Base-by-base conservation (phyloP, 2,329 filamentous ascomycete genomes). In the Pestalotiopsis sp. region DNA sequence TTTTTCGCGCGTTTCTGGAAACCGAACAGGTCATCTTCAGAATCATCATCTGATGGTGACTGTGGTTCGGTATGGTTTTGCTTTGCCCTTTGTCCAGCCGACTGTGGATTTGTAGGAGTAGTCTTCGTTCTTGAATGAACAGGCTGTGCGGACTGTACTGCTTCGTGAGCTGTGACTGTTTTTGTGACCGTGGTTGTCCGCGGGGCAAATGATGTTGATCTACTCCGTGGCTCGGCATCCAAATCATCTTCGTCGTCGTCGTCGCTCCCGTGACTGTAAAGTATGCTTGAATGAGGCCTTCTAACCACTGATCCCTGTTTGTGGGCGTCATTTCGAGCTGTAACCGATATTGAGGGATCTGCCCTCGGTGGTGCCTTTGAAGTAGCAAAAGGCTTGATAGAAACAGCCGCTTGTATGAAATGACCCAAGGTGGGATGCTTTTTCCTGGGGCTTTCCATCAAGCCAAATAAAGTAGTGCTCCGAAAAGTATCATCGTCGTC, bases 401-500 rank as follows among this genome's bases (percentile, higher is more conserved):
- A 17, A n/a, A n/a, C 27, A 23, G n/a, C 14, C 17, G 17, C 7
- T 20, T 14, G 31, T 13, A n/a, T 69, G 9, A 76, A 68, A 12
- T 70, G 71, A 63, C 74, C 73, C 14, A 76, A 52, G 1, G 70
- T 71, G 4, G 67, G 66, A 0, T 67, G 70, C 25, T 79, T 75
- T 69, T 78, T 79, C 65, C 76, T 75, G 27, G 80, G 82, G 14
- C 78, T 82, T 66, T 85, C 80, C 79, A 86, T 82, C 57, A 86
- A 74, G 2, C 83, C 82, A 67, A 79, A 74, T 36, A 86, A 71
- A 4, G 80, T 79, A 1, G 78, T 78, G 23, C 73, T 23, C 27
- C 31, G 73, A 73, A 75, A 79, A 0, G 76, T 62, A 58, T 76
- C 74, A 23, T 69, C 70, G 52, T 73, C 72, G 7, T 67, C 70